These are phyloP conservation scores for Farysia itapuensis DNA, from an alignment of 1,284 basidiomycete species.

Conservation along the genomic window DNA sequence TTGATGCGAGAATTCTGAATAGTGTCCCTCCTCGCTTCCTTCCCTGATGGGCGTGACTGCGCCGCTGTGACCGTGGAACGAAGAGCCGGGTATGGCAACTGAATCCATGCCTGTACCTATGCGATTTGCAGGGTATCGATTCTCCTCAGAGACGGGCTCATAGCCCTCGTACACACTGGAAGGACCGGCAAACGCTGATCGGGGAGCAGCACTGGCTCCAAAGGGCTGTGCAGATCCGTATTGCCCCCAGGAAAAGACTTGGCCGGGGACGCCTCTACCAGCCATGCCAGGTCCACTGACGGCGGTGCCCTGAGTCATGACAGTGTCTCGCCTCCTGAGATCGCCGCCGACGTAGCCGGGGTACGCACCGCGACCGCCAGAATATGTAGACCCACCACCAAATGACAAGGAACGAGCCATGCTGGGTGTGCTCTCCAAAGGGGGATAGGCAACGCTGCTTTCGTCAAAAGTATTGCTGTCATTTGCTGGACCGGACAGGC, in stretches of 20 bases:
- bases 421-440: constrained; percentile 7
- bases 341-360: constrained; percentile 25
- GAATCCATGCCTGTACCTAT: constrained; percentile 22
- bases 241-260: constrained; percentile 44
- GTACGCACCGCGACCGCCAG: constrained; percentile 12
- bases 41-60: constrained; percentile 25
- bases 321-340: constrained; percentile 42
- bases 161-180: constrained; percentile 44
- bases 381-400: constrained; percentile 16
- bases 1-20: neutral
- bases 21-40: constrained; percentile 12
- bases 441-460: constrained; percentile 1
- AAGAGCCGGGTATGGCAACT: constrained; percentile 14
- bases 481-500: constrained; percentile 33
- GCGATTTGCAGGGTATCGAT: constrained; percentile 21
- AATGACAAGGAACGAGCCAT: constrained; percentile 33
- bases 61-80: constrained; percentile 23
- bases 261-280: constrained; percentile 50
- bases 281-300: constrained; percentile 50
- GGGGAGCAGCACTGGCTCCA: constrained; percentile 13
- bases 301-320: constrained; percentile 45
- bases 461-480: neutral
- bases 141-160: constrained; percentile 34
- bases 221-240: constrained; percentile 41
- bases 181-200: constrained; percentile 47